These are phyloP conservation scores for Cyberlindnera japonica DNA, from an alignment of 805 yeast genomes.

Conservation along the genomic window DNA sequence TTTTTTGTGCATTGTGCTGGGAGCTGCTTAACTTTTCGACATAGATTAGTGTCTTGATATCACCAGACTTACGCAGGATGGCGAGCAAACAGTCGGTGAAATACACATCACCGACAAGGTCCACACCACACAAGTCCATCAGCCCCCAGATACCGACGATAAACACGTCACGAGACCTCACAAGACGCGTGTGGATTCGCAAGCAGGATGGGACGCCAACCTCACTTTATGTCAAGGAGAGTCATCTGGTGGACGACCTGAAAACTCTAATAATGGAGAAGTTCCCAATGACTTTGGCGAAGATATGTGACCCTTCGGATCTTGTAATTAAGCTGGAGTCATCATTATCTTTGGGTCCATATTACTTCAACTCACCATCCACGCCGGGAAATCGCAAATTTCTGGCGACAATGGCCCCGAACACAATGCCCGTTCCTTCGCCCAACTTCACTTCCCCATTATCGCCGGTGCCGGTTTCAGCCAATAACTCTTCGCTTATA, in stretches of 20 bases:
- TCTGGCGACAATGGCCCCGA: constrained; percentile 1
- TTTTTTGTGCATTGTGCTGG: too few species aligned
- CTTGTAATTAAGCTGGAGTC: constrained; percentile 34
- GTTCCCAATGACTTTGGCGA: constrained; percentile 63
- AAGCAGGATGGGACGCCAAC: constrained; percentile 58
- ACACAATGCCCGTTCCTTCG: constrained; percentile 1
- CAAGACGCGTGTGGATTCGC: constrained; percentile 53
- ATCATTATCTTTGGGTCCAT: constrained; percentile 6
- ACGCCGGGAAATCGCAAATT: constrained; percentile 13
- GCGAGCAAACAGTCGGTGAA: constrained; percentile 11
- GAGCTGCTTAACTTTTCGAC: too few species aligned
- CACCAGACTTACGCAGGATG: not conserved
- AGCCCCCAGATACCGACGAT: constrained; percentile 15
- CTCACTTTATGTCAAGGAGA: constrained; percentile 54
- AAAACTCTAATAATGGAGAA: constrained; percentile 60
- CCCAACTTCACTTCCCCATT: constrained; percentile 20
- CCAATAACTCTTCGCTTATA: constrained; percentile 17
- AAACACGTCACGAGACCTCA: constrained; percentile 14
- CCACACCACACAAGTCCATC: constrained; percentile 3
- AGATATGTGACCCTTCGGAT: constrained; percentile 67
- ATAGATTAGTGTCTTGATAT: not conserved
- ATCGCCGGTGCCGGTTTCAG: constrained; percentile 26
- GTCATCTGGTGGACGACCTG: constrained; percentile 78
- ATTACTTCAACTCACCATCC: constrained; percentile 10
- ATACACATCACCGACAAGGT: constrained; percentile 17